Base-by-base conservation (phyloP, 352 stramenopile species). In the Pythium sp. region DNA sequence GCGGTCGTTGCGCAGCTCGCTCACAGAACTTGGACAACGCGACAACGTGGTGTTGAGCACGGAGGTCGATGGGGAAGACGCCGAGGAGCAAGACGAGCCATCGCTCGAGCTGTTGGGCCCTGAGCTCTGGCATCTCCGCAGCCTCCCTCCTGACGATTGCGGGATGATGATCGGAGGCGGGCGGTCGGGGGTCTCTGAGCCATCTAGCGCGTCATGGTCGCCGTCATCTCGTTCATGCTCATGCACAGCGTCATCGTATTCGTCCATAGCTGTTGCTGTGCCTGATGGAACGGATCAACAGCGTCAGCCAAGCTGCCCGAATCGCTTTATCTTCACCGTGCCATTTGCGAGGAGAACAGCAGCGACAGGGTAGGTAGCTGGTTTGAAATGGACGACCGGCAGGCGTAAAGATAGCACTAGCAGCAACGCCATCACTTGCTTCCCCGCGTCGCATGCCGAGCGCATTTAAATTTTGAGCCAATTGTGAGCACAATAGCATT, bases 1-100 rank as follows among this genome's bases (percentile, higher is more conserved):
- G 12, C 64, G 62, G 51, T 85, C 79, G 28, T 67, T 80, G 22
- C 66, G 72, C 51, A 79, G 71, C 38, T 74, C 72, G 18, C 61
- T 69, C 43, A 76, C 62, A 0, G 73, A 79, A 20, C 71, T 76
- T 41, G 70, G 54, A 18, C 66, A 70, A 5, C 68, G 73, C 6
- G 67, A 71, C 0, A 60, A 70, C 12, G 65, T 51, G 5, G 43
- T 58, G 4, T n/a, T 47, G 14, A 47, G 14, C 18, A n/a, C 51
- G 11, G 53, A 22, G 22, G 65, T 66, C 15, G 26, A 32, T 0
- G 51, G 41, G 2, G 65, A 34, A 1, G 55, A 64, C 9, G 46
- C 22, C 9, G 58, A 58, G 3, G 41, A 65, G 38, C 32, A 65
- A 0, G 65, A 61, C 46, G 65, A 70, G 18, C 12, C 41, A n/a